Evolutionary conservation across 768 basidiomycete species (phyloP).

Genomic region (Megacollybia marginata): DNA sequence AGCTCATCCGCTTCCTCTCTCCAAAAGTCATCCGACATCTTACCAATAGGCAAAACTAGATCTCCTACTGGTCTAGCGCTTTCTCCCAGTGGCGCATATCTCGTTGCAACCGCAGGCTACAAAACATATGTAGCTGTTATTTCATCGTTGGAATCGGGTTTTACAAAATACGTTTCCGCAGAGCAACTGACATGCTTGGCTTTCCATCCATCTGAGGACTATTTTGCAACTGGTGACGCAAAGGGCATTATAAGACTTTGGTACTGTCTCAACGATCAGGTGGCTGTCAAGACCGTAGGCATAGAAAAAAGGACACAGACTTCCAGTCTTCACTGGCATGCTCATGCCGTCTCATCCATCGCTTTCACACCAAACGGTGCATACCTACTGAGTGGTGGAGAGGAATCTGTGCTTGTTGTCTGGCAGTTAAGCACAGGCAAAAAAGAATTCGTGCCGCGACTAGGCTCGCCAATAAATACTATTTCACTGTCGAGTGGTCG

Average conservation of each 20-base stretch:
- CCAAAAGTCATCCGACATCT: conserved; percentile 43
- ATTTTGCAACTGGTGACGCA: conserved; percentile 90
- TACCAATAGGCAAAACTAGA: conserved; percentile 60
- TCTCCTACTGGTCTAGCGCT: conserved; percentile 57
- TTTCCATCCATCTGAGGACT: conserved; percentile 85
- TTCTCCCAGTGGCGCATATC: conserved; percentile 71
- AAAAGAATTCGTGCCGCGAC: conserved; percentile 86
- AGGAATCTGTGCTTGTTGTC: conserved; percentile 93
- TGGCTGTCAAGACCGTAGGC: conserved; percentile 41
- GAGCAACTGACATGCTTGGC: conserved; percentile 78
- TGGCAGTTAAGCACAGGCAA: conserved; percentile 91
- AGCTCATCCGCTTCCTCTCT: conserved; percentile 28
- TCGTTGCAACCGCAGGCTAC: conserved; percentile 68
- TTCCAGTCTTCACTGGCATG: conserved; percentile 91
- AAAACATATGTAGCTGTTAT: conserved; percentile 71
- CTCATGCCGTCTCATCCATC: conserved; percentile 84
- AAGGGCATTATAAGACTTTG: conserved; percentile 83
- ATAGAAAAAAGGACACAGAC: conserved; percentile 81
- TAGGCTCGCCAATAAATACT: conserved; percentile 79
- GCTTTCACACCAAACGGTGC: conserved; percentile 87
- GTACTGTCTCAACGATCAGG: conserved; percentile 77
- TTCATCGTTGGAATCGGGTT: conserved; percentile 51
- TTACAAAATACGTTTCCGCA: conserved; percentile 77
- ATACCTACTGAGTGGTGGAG: conserved; percentile 89
- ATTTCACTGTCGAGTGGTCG: conserved; percentile 49